Percentiles rank a stretch among this genome's conserved stretches.
Evolutionary conservation across 306 rosid species (phyloP).

Genomic region (Benincasa hispida): DNA sequence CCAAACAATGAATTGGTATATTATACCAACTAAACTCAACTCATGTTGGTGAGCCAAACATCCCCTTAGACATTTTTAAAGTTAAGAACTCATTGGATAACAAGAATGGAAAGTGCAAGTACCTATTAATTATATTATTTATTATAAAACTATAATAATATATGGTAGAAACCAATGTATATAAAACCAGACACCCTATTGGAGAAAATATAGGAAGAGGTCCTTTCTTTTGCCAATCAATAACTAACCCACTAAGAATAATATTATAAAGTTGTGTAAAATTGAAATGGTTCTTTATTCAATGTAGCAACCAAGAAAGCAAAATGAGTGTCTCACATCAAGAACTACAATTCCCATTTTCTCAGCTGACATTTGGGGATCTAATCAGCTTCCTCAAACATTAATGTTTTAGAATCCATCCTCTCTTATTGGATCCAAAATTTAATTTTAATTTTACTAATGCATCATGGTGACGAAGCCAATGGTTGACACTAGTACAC

Average conservation of each 20-base stretch:
- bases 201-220: not conserved
- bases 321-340: constrained; percentile 2
- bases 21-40: too few relatives aligned
- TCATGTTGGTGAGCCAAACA: too few relatives aligned
- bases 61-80: too few relatives aligned
- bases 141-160: too few relatives aligned
- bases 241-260: too few relatives aligned
- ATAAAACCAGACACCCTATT: not conserved
- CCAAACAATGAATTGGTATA: too few relatives aligned
- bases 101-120: too few relatives aligned
- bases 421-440: not conserved
- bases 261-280: not conserved
- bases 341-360: not conserved
- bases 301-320: not conserved
- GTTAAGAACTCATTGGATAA: too few relatives aligned
- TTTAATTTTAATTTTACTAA: not conserved
- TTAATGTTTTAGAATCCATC: not conserved
- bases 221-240: too few relatives aligned
- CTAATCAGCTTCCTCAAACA: constrained; percentile 4
- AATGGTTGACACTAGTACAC: not conserved
- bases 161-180: too few relatives aligned
- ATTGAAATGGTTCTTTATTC: not conserved
- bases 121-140: too few relatives aligned
- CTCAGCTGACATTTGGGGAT: not conserved
- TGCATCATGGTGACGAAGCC: not conserved